phyloP scores from a whole-genome alignment of 2,329 filamentous ascomycete genomes.

The Paecilomyces variotii region DNA sequence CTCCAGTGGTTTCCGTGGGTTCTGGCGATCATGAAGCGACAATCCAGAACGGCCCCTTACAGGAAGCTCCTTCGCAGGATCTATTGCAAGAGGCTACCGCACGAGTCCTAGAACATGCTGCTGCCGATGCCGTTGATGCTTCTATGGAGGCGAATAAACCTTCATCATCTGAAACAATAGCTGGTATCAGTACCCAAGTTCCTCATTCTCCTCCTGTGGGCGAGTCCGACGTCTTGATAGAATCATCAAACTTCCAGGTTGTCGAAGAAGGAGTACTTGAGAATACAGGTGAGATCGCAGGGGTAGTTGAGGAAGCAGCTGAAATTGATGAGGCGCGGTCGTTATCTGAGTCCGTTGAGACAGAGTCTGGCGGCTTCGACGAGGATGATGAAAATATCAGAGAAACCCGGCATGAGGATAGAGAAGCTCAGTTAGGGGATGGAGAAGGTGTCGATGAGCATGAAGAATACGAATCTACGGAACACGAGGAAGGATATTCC shows the following conservation, averaged over 20 bases:
- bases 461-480: slow-evolving; percentile 3
- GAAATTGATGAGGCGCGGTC: neutral
- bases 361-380: neutral
- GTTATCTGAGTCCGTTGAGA: neutral
- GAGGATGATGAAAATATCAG: neutral
- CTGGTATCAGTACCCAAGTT: neutral
- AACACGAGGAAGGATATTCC: neutral
- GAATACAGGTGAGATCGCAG: neutral
- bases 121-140: neutral
- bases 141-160: neutral
- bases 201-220: neutral
- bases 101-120: neutral
- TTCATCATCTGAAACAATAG: neutral
- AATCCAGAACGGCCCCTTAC: neutral
- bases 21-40: neutral
- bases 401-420: neutral
- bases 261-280: neutral
- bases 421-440: slow-evolving; percentile 1
- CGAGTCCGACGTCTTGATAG: neutral
- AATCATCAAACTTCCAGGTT: neutral
- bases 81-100: neutral
- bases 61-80: neutral
- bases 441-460: neutral
- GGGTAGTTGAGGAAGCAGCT: neutral
- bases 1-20: neutral